These are phyloP conservation scores for Musa itinerans DNA, from an alignment of 176 grass and related monocot species.

Conservation along the genomic window DNA sequence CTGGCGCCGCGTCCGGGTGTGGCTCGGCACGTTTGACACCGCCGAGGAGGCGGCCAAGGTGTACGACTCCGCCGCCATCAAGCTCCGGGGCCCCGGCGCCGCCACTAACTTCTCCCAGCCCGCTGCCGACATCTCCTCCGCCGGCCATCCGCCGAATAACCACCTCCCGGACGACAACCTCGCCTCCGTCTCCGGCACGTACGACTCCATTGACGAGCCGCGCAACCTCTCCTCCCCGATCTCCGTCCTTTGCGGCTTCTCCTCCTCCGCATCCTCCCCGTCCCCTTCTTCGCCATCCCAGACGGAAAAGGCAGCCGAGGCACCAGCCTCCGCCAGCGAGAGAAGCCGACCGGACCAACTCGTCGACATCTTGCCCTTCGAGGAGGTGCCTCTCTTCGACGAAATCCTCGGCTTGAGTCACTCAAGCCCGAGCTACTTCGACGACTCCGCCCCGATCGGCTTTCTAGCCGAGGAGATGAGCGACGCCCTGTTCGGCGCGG, in stretches of 20 bases:
- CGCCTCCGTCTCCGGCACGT: slow-evolving; percentile 28
- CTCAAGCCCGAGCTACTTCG: slow-evolving; percentile 16
- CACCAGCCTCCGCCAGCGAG: background rate
- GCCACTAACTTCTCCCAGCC: slow-evolving; percentile 60
- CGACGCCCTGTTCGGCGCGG: background rate
- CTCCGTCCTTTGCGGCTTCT: slow-evolving; percentile 64
- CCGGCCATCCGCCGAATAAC: slow-evolving; percentile 9
- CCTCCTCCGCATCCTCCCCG: slow-evolving; percentile 1
- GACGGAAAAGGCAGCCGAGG: background rate
- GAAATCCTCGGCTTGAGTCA: slow-evolving; percentile 29
- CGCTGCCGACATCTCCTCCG: background rate
- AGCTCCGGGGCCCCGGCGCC: slow-evolving; percentile 65
- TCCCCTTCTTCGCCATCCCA: background rate
- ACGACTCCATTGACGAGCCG: slow-evolving; percentile 70
- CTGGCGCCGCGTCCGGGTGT: slow-evolving; percentile 54
- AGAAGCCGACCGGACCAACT: background rate
- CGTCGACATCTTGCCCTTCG: slow-evolving; percentile 16
- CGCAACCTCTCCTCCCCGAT: slow-evolving; percentile 55
- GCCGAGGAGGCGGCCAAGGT: slow-evolving; percentile 89
- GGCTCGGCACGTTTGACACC: slow-evolving; percentile 88
- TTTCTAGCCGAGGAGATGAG: background rate
- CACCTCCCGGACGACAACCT: slow-evolving; percentile 24
- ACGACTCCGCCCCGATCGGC: background rate
- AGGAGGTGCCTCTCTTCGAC: slow-evolving; percentile 29
- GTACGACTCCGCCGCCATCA: slow-evolving; percentile 78